phyloP scores from a whole-genome alignment of 2,329 filamentous ascomycete genomes.

The Sarocladium kiliense region DNA sequence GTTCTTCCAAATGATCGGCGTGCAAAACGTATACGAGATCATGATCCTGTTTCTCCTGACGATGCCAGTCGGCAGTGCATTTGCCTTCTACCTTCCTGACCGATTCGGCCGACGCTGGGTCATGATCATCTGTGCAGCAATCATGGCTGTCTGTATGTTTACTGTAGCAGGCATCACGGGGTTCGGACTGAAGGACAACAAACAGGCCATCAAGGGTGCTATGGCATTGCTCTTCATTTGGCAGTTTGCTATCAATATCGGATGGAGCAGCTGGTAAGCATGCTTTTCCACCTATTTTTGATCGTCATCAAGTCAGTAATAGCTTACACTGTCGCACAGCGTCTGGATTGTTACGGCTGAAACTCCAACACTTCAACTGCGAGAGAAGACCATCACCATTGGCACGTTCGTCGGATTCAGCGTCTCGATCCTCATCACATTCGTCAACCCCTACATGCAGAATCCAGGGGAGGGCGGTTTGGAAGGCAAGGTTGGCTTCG shows the following conservation, averaged over 20 bases:
- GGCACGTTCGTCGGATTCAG: slow-evolving; percentile 12
- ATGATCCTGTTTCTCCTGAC: slow-evolving; percentile 12
- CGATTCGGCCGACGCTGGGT: slow-evolving; percentile 14
- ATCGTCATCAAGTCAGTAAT: background rate
- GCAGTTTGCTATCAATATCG: background rate
- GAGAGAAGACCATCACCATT: slow-evolving; percentile 13
- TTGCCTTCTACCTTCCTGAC: slow-evolving; percentile 6
- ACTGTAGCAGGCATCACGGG: slow-evolving; percentile 5
- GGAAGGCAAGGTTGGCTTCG: slow-evolving; percentile 16
- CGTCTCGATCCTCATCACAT: slow-evolving; percentile 12
- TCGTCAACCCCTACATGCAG: slow-evolving; percentile 16
- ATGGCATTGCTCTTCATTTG: background rate
- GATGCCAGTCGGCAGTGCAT: background rate
- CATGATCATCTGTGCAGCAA: slow-evolving; percentile 11
- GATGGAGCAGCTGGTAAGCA: background rate
- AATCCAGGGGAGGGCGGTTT: slow-evolving; percentile 12
- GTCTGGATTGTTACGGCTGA: slow-evolving; percentile 10
- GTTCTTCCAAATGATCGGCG: slow-evolving; percentile 17
- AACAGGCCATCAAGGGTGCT: background rate
- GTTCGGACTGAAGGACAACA: background rate
- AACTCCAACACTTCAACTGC: slow-evolving; percentile 12
- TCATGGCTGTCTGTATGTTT: slow-evolving; percentile 12
- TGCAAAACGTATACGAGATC: slow-evolving; percentile 10
- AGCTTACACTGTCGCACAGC: background rate
- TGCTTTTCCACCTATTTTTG: background rate